Evolutionary conservation across 106 monocot species (phyloP).

Genomic region (Dendrobium officinale): DNA sequence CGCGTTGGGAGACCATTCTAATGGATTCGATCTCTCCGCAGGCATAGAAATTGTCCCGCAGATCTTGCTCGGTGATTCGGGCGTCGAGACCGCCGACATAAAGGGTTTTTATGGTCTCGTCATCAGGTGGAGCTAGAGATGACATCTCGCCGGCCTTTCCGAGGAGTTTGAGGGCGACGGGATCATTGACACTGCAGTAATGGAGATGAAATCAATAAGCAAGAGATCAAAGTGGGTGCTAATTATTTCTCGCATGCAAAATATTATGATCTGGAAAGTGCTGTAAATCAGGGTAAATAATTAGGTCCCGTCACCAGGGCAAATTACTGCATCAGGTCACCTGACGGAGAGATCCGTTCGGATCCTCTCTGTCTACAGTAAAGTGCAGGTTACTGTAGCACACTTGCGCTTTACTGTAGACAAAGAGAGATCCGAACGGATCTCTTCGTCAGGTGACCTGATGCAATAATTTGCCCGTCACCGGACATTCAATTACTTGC

Average conservation of each 20-base stretch:
- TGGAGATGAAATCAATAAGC: background rate
- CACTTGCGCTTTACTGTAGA: no score
- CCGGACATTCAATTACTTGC: no score
- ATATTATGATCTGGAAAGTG: no score
- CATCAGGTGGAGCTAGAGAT: slow-evolving; percentile 78
- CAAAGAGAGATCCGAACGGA: no score
- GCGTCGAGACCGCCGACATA: slow-evolving; percentile 93
- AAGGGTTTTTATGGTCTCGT: slow-evolving; percentile 87
- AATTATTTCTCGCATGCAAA: background rate
- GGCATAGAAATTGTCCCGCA: slow-evolving; percentile 84
- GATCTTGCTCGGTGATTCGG: slow-evolving; percentile 81
- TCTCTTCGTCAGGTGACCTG: no score
- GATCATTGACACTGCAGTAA: slow-evolving; percentile 84
- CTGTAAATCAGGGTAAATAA: no score
- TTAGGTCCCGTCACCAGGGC: no score
- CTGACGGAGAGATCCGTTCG: no score
- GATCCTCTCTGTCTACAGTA: no score
- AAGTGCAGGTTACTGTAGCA: no score
- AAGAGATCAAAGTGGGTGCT: background rate
- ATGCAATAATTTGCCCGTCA: no score
- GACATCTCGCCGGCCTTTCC: slow-evolving; percentile 98
- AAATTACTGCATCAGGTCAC: no score
- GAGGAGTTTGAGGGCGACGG: slow-evolving; percentile 89
- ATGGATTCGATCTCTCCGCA: slow-evolving; percentile 94
- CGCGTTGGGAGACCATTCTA: slow-evolving; percentile 80